Conservation (phyloP, 768 basidiomycete genomes). For the Xanthoconium stramineum region DNA sequence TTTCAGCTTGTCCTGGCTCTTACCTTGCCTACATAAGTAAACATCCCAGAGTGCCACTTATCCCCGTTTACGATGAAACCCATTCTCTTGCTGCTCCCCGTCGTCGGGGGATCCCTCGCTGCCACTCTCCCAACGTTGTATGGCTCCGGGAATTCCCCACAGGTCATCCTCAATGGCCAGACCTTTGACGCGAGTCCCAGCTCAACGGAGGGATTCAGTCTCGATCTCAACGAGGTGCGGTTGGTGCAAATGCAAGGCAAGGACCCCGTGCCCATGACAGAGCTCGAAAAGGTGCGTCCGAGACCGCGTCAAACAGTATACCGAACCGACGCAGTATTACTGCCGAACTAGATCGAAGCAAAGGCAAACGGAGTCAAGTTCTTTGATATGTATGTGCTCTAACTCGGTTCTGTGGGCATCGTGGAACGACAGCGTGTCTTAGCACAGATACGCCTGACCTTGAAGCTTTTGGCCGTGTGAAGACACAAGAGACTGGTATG, state of each 20-base stretch:
- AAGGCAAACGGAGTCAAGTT: conserved; percentile 78
- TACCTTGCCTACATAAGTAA: too few species aligned
- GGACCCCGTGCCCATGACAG: conserved; percentile 76
- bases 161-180: conserved; percentile 29
- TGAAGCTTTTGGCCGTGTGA: conserved; percentile 40
- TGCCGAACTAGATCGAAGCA: conserved; percentile 55
- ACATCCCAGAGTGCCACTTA: not conserved
- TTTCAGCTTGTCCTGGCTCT: too few species aligned
- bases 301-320: too few species aligned
- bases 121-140: conserved; percentile 13
- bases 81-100: conserved; percentile 16
- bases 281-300: conserved; percentile 74
- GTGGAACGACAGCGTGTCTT: conserved; percentile 7
- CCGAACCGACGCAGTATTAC: not conserved
- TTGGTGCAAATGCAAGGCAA: conserved; percentile 74
- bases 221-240: conserved; percentile 69
- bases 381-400: conserved; percentile 71
- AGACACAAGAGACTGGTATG: conserved; percentile 39
- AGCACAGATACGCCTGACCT: conserved; percentile 77
- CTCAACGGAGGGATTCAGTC: conserved; percentile 48
- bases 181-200: conserved; percentile 20
- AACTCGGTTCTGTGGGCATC: not conserved
- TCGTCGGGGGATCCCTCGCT: conserved; percentile 20
- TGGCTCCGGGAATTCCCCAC: conserved; percentile 6
- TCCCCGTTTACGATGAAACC: conserved; percentile 7